phyloP scores from a whole-genome alignment of 306 rosid genomes.

The Cicer judaicum region DNA sequence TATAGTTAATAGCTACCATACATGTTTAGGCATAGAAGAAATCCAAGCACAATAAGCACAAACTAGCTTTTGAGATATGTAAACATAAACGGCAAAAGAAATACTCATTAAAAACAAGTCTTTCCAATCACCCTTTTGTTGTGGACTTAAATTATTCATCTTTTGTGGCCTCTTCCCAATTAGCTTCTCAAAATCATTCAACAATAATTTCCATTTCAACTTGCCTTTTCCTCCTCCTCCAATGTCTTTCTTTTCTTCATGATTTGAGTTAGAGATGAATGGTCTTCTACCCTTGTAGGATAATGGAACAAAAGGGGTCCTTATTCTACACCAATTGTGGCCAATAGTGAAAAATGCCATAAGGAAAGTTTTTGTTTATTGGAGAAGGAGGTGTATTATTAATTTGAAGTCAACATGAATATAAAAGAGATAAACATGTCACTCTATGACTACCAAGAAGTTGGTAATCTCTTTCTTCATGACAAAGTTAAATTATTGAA shows the following conservation, averaged over 20 bases:
- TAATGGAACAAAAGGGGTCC: slow-evolving; percentile 21
- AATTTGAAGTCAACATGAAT: not conserved
- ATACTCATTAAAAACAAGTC: slow-evolving; percentile 80
- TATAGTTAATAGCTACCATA: slow-evolving; percentile 50
- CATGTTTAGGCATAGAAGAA: slow-evolving; percentile 53
- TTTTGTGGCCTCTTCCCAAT: slow-evolving; percentile 54
- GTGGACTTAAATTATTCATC: slow-evolving; percentile 67
- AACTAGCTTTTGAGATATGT: slow-evolving; percentile 72
- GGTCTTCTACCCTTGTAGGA: slow-evolving; percentile 55
- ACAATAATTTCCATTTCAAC: slow-evolving; percentile 28
- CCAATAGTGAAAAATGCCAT: slow-evolving; percentile 54
- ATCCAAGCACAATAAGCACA: slow-evolving; percentile 80
- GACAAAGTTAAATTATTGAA: not conserved
- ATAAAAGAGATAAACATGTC: slow-evolving; percentile 17
- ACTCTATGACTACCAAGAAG: slow-evolving; percentile 16
- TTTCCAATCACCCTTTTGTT: slow-evolving; percentile 86
- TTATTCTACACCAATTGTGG: slow-evolving; percentile 36
- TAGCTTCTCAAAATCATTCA: slow-evolving; percentile 51
- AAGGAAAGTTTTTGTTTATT: slow-evolving; percentile 1
- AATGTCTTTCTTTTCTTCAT: slow-evolving; percentile 42
- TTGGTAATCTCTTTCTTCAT: slow-evolving; percentile 30
- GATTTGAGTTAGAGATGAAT: slow-evolving; percentile 40
- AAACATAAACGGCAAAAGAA: slow-evolving; percentile 88
- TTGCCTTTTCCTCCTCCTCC: slow-evolving; percentile 38
- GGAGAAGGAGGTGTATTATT: slow-evolving; percentile 8